Evolutionary conservation across 2,329 filamentous ascomycete genomes (phyloP).

Genomic region (Furcasterigmium sp.): DNA sequence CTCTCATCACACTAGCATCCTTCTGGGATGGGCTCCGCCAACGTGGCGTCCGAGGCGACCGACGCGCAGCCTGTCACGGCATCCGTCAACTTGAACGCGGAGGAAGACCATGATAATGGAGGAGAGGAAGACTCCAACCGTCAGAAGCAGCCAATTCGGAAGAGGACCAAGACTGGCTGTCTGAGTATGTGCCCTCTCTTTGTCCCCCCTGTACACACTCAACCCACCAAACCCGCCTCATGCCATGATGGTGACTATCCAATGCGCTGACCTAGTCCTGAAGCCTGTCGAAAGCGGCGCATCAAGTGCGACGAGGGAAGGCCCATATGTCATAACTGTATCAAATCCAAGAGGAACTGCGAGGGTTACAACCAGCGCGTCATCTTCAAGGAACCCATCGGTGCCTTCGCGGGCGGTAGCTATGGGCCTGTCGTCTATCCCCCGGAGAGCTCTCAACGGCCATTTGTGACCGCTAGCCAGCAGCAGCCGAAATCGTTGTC

Average conservation of each 20-base stretch:
- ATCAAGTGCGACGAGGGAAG: slow-evolving; percentile 96
- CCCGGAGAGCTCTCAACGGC: slow-evolving; percentile 37
- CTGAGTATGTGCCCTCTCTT: slow-evolving; percentile 56
- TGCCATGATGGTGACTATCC: slow-evolving; percentile 44
- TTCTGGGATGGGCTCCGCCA: slow-evolving; percentile 22
- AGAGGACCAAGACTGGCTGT: slow-evolving; percentile 88
- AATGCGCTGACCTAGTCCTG: neutral
- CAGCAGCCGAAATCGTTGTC: slow-evolving; percentile 29
- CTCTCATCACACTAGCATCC: slow-evolving; percentile 7
- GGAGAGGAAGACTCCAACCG: slow-evolving; percentile 34
- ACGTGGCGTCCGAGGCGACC: slow-evolving; percentile 15
- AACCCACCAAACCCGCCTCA: slow-evolving; percentile 55
- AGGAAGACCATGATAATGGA: slow-evolving; percentile 26
- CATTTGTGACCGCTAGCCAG: slow-evolving; percentile 25
- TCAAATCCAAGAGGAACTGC: slow-evolving; percentile 78
- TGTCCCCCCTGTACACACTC: neutral
- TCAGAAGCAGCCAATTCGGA: slow-evolving; percentile 48
- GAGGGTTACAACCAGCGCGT: slow-evolving; percentile 81
- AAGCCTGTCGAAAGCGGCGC: slow-evolving; percentile 85
- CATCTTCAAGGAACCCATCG: slow-evolving; percentile 70
- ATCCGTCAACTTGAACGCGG: slow-evolving; percentile 9
- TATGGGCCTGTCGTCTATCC: slow-evolving; percentile 39
- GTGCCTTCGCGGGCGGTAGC: slow-evolving; percentile 47
- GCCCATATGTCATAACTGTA: slow-evolving; percentile 76
- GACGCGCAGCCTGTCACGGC: slow-evolving; percentile 21